A percentile compares a stretch with the other conserved stretches of the same genome.
phyloP scores from a whole-genome alignment of 495 filamentous ascomycete species.

The Usnea hakonensis region DNA sequence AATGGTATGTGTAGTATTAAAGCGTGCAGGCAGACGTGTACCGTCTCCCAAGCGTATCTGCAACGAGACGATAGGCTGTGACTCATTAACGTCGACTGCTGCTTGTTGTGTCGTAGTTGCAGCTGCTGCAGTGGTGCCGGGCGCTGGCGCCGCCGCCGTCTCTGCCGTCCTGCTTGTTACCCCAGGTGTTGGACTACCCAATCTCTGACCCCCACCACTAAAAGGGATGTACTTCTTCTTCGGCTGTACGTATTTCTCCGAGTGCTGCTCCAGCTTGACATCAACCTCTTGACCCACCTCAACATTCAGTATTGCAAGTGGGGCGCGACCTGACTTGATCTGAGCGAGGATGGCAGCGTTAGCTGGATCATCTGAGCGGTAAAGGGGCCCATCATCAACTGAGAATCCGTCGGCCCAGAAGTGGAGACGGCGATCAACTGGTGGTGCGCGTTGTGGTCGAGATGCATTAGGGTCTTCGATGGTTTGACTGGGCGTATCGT shows the following conservation, averaged over 20 bases:
- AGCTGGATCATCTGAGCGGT: slow-evolving; percentile 77
- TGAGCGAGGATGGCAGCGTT: slow-evolving; percentile 74
- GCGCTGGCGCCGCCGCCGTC: slow-evolving; percentile 32
- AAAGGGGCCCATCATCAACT: slow-evolving; percentile 88
- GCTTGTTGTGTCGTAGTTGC: slow-evolving; percentile 26
- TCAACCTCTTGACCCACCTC: slow-evolving; percentile 78
- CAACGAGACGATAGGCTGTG: slow-evolving; percentile 67
- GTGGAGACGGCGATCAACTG: slow-evolving; percentile 66
- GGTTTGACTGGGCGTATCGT: slow-evolving; percentile 67
- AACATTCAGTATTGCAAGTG: slow-evolving; percentile 83
- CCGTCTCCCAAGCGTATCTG: slow-evolving; percentile 90
- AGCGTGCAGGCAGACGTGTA: slow-evolving; percentile 73
- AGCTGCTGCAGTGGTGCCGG: slow-evolving; percentile 27
- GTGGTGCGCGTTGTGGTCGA: slow-evolving; percentile 35
- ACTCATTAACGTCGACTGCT: slow-evolving; percentile 56
- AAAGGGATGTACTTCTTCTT: slow-evolving; percentile 89
- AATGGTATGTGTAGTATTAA: slow-evolving; percentile 87
- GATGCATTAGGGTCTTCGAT: slow-evolving; percentile 57
- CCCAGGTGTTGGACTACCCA: slow-evolving; percentile 88
- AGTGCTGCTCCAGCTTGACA: slow-evolving; percentile 79
- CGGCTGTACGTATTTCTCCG: slow-evolving; percentile 71
- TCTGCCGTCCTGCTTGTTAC: slow-evolving; percentile 33
- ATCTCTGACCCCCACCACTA: slow-evolving; percentile 66
- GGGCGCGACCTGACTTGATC: slow-evolving; percentile 81
- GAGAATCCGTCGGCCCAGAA: slow-evolving; percentile 94